These are phyloP conservation scores for Linum trigynum DNA, from an alignment of 345 rosid genomes.

Conservation along the genomic window DNA sequence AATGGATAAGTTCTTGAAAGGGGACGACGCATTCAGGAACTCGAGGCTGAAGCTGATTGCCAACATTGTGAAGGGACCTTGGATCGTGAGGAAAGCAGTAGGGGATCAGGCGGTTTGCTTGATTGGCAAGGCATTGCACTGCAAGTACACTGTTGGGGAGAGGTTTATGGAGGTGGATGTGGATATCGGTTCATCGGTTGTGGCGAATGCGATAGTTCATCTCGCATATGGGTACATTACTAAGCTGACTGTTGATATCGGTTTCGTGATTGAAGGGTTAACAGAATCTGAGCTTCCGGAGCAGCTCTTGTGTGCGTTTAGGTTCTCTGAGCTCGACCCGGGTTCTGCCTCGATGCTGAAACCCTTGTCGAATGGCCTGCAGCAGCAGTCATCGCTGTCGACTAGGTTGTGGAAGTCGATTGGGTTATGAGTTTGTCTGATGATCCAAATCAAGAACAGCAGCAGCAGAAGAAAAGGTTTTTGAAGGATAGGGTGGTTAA, in stretches of 20 bases:
- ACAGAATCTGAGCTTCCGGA: slow-evolving; percentile 89
- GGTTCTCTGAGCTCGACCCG: slow-evolving; percentile 69
- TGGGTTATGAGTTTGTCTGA: slow-evolving; percentile 21
- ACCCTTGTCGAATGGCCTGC: slow-evolving; percentile 8
- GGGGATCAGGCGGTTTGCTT: slow-evolving; percentile 96
- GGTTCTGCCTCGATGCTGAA: slow-evolving; percentile 47
- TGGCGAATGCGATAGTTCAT: slow-evolving; percentile 90
- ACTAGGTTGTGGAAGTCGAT: slow-evolving; percentile 73
- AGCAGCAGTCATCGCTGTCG: slow-evolving; percentile 38
- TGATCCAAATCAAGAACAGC: no score
- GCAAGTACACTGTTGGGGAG: slow-evolving; percentile 44
- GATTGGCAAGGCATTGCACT: slow-evolving; percentile 74
- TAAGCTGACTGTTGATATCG: slow-evolving; percentile 84
- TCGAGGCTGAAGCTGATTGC: slow-evolving; percentile 89
- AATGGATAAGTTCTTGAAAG: slow-evolving; percentile 60
- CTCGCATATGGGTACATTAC: slow-evolving; percentile 81
- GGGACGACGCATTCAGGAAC: slow-evolving; percentile 61
- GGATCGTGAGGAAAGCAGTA: slow-evolving; percentile 94
- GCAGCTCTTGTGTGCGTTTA: slow-evolving; percentile 57
- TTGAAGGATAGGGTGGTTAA: no score
- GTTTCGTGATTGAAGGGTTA: slow-evolving; percentile 75
- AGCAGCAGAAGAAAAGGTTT: no score
- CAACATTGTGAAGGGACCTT: slow-evolving; percentile 89
- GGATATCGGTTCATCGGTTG: slow-evolving; percentile 94
- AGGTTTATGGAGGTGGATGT: slow-evolving; percentile 72